phyloP scores from a whole-genome alignment of 306 rosid species.

The Corylus avellana region DNA sequence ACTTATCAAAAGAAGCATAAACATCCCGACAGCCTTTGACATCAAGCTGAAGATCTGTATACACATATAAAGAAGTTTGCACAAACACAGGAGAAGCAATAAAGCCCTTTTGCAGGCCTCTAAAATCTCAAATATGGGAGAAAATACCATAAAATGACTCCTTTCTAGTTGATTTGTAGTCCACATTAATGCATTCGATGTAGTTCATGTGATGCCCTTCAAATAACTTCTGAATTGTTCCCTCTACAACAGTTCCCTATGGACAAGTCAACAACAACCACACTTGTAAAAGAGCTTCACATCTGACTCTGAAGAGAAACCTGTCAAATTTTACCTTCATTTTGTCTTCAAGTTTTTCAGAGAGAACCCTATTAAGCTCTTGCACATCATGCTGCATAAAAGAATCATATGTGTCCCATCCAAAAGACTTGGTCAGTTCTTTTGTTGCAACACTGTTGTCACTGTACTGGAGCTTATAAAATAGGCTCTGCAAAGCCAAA shows the following conservation, averaged over 20 bases:
- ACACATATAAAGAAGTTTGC: conserved; percentile 30
- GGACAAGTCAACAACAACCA: conserved; percentile 19
- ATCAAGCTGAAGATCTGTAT: conserved; percentile 96
- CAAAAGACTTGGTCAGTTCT: conserved; percentile 89
- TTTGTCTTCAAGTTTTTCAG: conserved; percentile 91
- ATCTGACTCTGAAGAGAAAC: conserved; percentile 24
- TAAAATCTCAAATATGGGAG: background rate
- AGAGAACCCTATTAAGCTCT: conserved; percentile 79
- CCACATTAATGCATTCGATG: conserved; percentile 98
- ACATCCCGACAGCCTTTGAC: conserved; percentile 98
- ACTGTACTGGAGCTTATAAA: conserved; percentile 89
- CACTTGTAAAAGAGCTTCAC: background rate
- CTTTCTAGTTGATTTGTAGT: conserved; percentile 96
- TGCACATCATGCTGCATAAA: conserved; percentile 97
- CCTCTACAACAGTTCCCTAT: conserved; percentile 99
- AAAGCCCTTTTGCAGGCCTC: background rate
- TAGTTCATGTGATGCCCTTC: conserved; percentile 99
- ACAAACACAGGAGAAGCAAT: conserved; percentile 22
- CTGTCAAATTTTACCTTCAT: conserved; percentile 61
- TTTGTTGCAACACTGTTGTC: conserved; percentile 87
- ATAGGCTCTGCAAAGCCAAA: conserved; percentile 82
- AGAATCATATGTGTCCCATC: conserved; percentile 95
- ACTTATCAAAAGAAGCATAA: conserved; percentile 96
- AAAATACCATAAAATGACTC: conserved; percentile 94
- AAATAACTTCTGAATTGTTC: conserved; percentile 93